A percentile compares a stretch with the other conserved stretches of the same genome.
Evolutionary conservation across 2,329 filamentous ascomycete genomes (phyloP).

Genomic region (Botrytis elliptica): DNA sequence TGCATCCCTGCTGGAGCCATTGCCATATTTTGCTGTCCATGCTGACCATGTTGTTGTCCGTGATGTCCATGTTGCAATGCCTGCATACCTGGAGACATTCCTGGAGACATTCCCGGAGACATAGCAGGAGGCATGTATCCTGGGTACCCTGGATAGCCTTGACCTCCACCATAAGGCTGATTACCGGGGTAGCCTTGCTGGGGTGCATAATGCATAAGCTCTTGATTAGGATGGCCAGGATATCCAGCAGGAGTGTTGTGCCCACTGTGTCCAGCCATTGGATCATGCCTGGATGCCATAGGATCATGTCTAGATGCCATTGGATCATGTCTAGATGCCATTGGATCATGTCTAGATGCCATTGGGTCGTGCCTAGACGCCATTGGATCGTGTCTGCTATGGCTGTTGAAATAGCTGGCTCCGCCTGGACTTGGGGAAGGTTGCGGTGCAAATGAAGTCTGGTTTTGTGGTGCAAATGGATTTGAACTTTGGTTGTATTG

Average conservation of each 20-base stretch:
- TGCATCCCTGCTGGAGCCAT: conserved; percentile 24
- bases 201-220: conserved; percentile 39
- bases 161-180: conserved; percentile 9
- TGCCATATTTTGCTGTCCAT: conserved; percentile 15
- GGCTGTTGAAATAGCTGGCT: conserved; percentile 36
- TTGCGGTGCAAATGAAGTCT: conserved; percentile 37
- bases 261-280: conserved; percentile 41
- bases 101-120: conserved; percentile 24
- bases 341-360: conserved; percentile 45
- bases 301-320: conserved; percentile 47
- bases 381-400: conserved; percentile 42
- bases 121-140: conserved; percentile 29
- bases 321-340: conserved; percentile 40
- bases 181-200: conserved; percentile 23
- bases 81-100: conserved; percentile 14
- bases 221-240: conserved; percentile 31
- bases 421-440: conserved; percentile 34
- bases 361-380: conserved; percentile 39
- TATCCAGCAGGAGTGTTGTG: conserved; percentile 30
- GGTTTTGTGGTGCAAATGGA: conserved; percentile 14
- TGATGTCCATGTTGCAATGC: conserved; percentile 15
- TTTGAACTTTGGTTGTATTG: conserved; percentile 23
- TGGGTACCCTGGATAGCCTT: conserved; percentile 31
- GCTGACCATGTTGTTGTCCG: background rate
- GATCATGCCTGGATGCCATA: conserved; percentile 39